Evolutionary conservation across 805 yeast species (phyloP), one percentile per base, ranked within the genome.

Genomic region (Candida manassasensis): DNA sequence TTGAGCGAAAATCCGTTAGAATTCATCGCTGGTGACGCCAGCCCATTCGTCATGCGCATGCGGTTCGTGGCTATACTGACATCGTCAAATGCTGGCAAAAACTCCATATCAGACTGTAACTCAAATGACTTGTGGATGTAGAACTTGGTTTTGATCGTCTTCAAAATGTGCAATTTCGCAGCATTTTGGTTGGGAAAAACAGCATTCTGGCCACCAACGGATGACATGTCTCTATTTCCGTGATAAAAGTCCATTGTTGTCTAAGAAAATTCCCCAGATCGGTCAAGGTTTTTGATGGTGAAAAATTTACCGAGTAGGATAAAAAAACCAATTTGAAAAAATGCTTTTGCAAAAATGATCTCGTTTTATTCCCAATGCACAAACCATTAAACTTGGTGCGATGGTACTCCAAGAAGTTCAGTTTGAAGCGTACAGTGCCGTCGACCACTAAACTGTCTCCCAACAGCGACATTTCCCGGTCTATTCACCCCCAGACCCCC

Each of bases 91-190:
- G 49, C 44, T 4, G 66, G 66, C 31, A 60, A 48, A 38, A 84
- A 84, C 59, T 80, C 89, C 34, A 72, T 52, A 54, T 83, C 90
- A 45, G 82, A 84, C 52, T 79, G 86, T 27, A 69, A 52, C 45
- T 81, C 88, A 53, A 83, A 81, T 25, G 86, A 79, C 46, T 83
- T 73, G 48, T 79, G 76, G 26, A 79, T 71, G 44, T 79, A 74
- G 48, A 78, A 68, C 43, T 70, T 69, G n/a, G 61, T 68, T 38
- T 74, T 61, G 13, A 75, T 71, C 5, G 55, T 38, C 42, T 48
- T 43, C 32, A 40, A 36, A 12, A 43, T 32, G 22, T 41, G 50
- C 12, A 33, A 11, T 24, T 14, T 24, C 11, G 27, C 27, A 14
- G 15, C 19, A 31, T 28, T 28, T 28, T 31, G 24, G 12, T 9